Conservation (phyloP, 2,329 filamentous ascomycete genomes). For the Cordyceps cateniannulata region DNA sequence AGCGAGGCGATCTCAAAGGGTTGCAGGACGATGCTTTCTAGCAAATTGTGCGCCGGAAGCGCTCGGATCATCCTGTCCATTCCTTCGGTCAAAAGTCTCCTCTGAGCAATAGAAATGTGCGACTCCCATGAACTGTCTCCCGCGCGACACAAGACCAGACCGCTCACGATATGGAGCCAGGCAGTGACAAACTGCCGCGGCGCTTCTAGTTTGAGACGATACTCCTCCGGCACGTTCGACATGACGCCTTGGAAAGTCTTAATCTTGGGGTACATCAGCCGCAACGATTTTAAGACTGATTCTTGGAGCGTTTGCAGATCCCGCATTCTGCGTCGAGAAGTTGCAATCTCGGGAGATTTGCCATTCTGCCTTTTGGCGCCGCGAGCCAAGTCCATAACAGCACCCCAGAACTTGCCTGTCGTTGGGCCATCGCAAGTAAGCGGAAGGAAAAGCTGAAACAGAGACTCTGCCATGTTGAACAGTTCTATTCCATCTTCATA, state of each 20-base stretch:
- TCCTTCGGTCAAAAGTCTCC: constrained; percentile 26
- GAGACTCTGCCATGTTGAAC: constrained; percentile 32
- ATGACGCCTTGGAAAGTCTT: constrained; percentile 24
- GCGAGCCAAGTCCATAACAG: constrained; percentile 24
- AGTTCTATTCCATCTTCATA: constrained; percentile 32
- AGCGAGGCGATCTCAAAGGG: constrained; percentile 38
- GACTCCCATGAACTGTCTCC: constrained; percentile 20
- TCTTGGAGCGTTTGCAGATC: not conserved
- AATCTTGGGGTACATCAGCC: constrained; percentile 16
- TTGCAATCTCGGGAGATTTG: constrained; percentile 10
- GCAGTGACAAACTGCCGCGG: constrained; percentile 31
- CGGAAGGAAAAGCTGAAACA: constrained; percentile 39
- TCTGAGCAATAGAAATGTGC: constrained; percentile 24
- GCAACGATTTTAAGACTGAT: not conserved
- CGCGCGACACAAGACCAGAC: constrained; percentile 24
- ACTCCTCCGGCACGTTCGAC: constrained; percentile 20
- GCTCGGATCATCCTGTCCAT: constrained; percentile 31
- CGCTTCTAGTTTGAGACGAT: constrained; percentile 25
- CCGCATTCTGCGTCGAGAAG: not conserved
- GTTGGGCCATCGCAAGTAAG: constrained; percentile 29
- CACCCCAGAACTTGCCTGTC: constrained; percentile 37
- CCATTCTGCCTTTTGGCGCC: constrained; percentile 17
- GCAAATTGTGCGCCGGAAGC: constrained; percentile 25
- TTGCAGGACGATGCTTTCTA: constrained; percentile 31
- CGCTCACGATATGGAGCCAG: constrained; percentile 37